These are phyloP conservation scores for Phytophthora tentaculata DNA, from an alignment of 352 stramenopile genomes.

Conservation along the genomic window DNA sequence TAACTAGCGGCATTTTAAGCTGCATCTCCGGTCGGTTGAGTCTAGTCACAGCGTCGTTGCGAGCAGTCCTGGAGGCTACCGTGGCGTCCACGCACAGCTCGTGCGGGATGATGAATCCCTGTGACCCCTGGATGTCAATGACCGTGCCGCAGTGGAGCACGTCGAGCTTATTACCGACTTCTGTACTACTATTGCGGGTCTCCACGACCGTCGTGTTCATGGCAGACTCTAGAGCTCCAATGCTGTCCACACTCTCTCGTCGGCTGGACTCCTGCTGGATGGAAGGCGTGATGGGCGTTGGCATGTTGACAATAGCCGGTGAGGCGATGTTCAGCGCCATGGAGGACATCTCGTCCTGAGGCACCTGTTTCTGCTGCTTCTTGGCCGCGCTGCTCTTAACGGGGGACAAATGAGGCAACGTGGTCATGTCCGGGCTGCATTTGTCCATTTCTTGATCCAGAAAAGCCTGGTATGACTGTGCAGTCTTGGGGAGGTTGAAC, in stretches of 20 bases:
- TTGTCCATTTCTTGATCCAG: slow-evolving; percentile 64
- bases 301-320: slow-evolving; percentile 37
- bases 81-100: slow-evolving; percentile 51
- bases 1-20: slow-evolving; percentile 67
- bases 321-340: slow-evolving; percentile 54
- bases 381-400: slow-evolving; percentile 27
- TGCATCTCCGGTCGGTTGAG: slow-evolving; percentile 19
- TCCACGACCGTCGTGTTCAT: slow-evolving; percentile 26
- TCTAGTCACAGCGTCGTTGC: slow-evolving; percentile 15
- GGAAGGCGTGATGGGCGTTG: background rate
- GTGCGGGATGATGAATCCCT: slow-evolving; percentile 82
- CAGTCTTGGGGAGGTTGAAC: slow-evolving; percentile 49
- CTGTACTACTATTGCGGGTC: slow-evolving; percentile 24
- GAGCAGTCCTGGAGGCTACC: slow-evolving; percentile 18
- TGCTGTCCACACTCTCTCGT: slow-evolving; percentile 44
- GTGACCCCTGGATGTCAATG: slow-evolving; percentile 78
- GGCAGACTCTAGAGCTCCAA: slow-evolving; percentile 39
- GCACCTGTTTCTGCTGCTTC: slow-evolving; percentile 23
- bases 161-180: slow-evolving; percentile 61
- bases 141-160: slow-evolving; percentile 79
- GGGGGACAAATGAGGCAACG: slow-evolving; percentile 55
- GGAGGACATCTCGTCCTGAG: slow-evolving; percentile 30
- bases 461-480: slow-evolving; percentile 60
- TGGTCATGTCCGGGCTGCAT: slow-evolving; percentile 50
- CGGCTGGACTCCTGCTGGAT: slow-evolving; percentile 28